Conservation (phyloP, 148 eudicot genomes). For the Rhododendron mucronatum region DNA sequence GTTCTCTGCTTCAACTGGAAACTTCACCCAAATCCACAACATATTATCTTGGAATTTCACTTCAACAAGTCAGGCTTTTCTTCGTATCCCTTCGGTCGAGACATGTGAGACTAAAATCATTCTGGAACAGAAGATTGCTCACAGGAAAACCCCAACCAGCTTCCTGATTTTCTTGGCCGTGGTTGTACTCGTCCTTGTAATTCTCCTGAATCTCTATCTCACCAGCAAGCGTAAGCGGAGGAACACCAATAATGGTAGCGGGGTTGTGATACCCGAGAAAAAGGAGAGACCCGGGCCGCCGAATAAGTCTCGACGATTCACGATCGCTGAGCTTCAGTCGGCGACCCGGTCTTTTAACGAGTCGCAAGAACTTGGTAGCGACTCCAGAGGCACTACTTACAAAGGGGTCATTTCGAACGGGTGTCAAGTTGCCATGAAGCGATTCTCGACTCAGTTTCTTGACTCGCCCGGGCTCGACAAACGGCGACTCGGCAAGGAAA, state of each 20-base stretch:
- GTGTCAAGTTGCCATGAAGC: conserved; percentile 57
- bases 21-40: conserved; percentile 57
- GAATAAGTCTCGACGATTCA: conserved; percentile 59
- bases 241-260: neutral
- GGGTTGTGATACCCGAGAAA: conserved; percentile 26
- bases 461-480: conserved; percentile 35
- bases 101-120: conserved; percentile 52
- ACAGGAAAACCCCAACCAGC: conserved; percentile 25
- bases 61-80: conserved; percentile 42
- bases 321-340: conserved; percentile 37
- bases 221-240: conserved; percentile 29
- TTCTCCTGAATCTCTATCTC: conserved; percentile 38
- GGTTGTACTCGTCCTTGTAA: conserved; percentile 34
- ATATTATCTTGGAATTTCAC: conserved; percentile 78
- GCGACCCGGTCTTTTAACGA: conserved; percentile 64
- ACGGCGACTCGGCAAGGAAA: conserved; percentile 41
- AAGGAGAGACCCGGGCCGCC: conserved; percentile 56
- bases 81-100: conserved; percentile 44
- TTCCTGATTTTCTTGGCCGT: conserved; percentile 59
- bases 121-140: conserved; percentile 20
- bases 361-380: conserved; percentile 48
- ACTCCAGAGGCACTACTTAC: conserved; percentile 44
- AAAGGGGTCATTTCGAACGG: conserved; percentile 55
- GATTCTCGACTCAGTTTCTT: conserved; percentile 40
- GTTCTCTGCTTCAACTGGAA: conserved; percentile 87